Percentiles rank a stretch among this genome's conserved stretches.
These are phyloP conservation scores for Mesotaenium endlicherianum DNA, from an alignment of 139 green algal genomes.

Conservation along the genomic window DNA sequence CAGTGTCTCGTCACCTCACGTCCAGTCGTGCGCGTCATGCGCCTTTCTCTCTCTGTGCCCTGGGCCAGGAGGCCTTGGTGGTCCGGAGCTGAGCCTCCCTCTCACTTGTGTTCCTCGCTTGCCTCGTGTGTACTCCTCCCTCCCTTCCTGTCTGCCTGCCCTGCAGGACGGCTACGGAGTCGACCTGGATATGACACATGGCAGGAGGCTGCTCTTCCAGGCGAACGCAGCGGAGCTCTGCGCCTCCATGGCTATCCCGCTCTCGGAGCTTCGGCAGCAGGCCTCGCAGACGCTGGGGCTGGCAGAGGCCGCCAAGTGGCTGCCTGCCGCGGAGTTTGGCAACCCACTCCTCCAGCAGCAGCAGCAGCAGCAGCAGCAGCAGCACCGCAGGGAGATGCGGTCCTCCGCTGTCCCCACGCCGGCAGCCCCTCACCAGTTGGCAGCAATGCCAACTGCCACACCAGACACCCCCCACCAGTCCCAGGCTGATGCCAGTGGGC, in stretches of 20 bases:
- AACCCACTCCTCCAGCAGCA: not conserved
- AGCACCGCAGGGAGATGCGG: not conserved
- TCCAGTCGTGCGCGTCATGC: too few relatives aligned
- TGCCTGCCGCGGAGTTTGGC: not conserved
- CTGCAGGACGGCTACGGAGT: constrained; percentile 36
- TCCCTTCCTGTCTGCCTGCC: not conserved
- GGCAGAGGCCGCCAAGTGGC: not conserved
- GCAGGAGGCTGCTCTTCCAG: constrained; percentile 10
- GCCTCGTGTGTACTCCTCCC: not conserved
- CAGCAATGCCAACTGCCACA: too few relatives aligned
- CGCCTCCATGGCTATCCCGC: not conserved
- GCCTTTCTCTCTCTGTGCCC: too few relatives aligned
- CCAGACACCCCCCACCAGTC: too few relatives aligned
- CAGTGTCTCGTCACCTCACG: too few relatives aligned
- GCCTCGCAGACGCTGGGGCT: not conserved
- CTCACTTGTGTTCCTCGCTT: not conserved
- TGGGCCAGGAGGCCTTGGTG: too few relatives aligned
- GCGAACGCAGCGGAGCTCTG: not conserved
- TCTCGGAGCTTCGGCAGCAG: not conserved
- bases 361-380: not conserved
- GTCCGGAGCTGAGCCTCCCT: not conserved
- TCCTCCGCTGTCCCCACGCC: not conserved
- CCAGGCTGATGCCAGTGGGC: too few relatives aligned
- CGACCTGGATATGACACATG: not conserved
- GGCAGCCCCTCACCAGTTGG: not conserved